Conservation (phyloP, 1,284 basidiomycete species). For the Tremellales sp. region DNA sequence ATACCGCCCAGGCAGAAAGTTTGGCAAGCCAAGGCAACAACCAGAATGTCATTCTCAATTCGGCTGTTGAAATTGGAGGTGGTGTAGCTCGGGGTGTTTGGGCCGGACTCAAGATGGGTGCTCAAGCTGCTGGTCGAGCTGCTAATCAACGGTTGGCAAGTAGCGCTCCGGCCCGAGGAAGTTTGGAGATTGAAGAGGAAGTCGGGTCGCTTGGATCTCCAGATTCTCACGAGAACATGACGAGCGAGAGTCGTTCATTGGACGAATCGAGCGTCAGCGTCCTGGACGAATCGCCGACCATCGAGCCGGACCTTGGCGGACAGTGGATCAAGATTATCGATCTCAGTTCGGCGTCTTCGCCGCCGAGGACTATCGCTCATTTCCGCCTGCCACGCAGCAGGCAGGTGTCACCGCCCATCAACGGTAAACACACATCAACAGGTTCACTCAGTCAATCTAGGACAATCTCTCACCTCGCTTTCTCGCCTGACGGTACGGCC, state of each 20-base stretch:
- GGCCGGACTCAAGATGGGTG: conserved; percentile 44
- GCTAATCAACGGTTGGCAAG: conserved; percentile 23
- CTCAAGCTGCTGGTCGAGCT: conserved; percentile 26
- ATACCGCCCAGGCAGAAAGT: neutral
- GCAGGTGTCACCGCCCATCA: too few relatives aligned
- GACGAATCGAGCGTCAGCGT: conserved; percentile 19
- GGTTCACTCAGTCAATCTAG: too few relatives aligned
- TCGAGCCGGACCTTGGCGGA: conserved; percentile 8
- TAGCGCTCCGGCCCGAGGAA: conserved; percentile 32
- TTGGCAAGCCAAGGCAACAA: neutral
- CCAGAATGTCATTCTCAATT: conserved; percentile 26
- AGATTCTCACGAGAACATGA: conserved; percentile 2
- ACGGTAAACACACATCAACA: too few relatives aligned
- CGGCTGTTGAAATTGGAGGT: conserved; percentile 41
- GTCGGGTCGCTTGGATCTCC: too few relatives aligned
- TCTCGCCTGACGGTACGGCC: conserved; percentile 59
- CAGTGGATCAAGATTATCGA: conserved; percentile 44
- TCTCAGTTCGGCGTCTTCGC: conserved; percentile 9
- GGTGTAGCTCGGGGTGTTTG: conserved; percentile 43
- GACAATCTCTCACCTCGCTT: conserved; percentile 57
- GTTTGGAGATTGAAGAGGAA: neutral
- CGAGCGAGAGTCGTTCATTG: conserved; percentile 12
- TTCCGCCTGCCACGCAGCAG: conserved; percentile 31
- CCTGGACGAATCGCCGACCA: conserved; percentile 10
- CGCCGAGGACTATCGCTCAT: conserved; percentile 31